Percentiles rank a stretch among this genome's conserved stretches.
These are phyloP conservation scores for Vaccinium darrowii DNA, from an alignment of 148 eudicot genomes.

Conservation along the genomic window DNA sequence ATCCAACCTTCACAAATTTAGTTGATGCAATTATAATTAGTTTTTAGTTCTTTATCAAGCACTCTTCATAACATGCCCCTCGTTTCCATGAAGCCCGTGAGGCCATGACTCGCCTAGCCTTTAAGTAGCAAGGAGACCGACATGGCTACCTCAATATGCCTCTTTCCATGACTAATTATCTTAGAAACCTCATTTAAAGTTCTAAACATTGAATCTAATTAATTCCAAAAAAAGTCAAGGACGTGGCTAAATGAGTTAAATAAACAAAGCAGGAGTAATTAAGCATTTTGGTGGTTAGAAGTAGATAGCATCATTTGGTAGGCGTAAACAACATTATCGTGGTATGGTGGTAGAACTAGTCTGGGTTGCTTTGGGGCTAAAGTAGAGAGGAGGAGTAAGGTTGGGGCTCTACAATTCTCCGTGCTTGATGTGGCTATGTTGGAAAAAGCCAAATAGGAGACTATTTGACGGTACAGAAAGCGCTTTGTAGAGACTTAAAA, in stretches of 20 bases:
- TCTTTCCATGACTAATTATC: neutral
- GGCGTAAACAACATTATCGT: neutral
- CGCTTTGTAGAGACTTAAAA: neutral
- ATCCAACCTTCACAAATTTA: constrained; percentile 39
- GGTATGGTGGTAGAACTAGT: neutral
- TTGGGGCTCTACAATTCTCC: neutral
- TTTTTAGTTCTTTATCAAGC: neutral
- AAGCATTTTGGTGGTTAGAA: constrained; percentile 10
- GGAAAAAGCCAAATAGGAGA: neutral
- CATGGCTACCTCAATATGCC: neutral
- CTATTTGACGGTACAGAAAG: neutral
- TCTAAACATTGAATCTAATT: neutral
- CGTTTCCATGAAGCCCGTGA: neutral
- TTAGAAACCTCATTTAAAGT: too few species aligned
- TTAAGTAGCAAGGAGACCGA: neutral
- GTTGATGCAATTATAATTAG: neutral
- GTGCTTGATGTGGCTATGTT: neutral
- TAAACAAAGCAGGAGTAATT: neutral
- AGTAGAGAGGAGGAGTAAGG: neutral
- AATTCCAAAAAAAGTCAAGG: neutral
- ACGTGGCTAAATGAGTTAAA: neutral
- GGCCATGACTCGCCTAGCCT: neutral
- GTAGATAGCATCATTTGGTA: neutral
- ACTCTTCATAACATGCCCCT: too few species aligned
- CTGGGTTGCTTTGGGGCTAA: neutral